Evolutionary conservation across 2,329 filamentous ascomycete species (phyloP).

Genomic region (Apiospora sp.): DNA sequence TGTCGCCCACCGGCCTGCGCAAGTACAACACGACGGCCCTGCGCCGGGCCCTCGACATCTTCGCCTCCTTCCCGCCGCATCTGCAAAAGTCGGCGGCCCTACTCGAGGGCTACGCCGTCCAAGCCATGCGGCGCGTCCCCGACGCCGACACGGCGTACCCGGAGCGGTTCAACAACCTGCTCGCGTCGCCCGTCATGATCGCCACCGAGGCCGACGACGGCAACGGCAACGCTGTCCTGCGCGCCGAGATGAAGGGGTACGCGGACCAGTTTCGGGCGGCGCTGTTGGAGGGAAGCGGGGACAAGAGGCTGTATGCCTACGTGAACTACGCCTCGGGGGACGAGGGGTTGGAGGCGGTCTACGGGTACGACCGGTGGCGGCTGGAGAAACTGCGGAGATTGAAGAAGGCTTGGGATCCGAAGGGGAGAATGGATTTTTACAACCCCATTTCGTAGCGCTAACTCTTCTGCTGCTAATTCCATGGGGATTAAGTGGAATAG

Average conservation of each 20-base stretch:
- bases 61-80: slow-evolving; percentile 24
- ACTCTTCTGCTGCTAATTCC: too few species aligned
- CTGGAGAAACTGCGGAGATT: slow-evolving; percentile 35
- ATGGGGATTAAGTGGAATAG: too few species aligned
- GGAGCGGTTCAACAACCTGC: slow-evolving; percentile 35
- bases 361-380: slow-evolving; percentile 33
- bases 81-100: slow-evolving; percentile 21
- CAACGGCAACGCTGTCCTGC: background rate
- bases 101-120: slow-evolving; percentile 31
- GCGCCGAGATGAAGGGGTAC: background rate
- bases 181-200: slow-evolving; percentile 23
- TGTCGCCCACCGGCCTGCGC: background rate
- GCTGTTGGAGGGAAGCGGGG: slow-evolving; percentile 25
- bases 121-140: slow-evolving; percentile 29
- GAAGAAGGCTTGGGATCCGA: slow-evolving; percentile 40
- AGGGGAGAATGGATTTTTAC: slow-evolving; percentile 23
- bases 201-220: background rate
- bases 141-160: slow-evolving; percentile 37
- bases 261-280: background rate
- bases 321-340: slow-evolving; percentile 42
- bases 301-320: slow-evolving; percentile 34
- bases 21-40: background rate
- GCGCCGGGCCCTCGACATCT: background rate
- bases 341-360: slow-evolving; percentile 36
- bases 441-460: background rate